Base-by-base conservation (phyloP, 1,284 basidiomycete genomes). In the Mycena sp. region DNA sequence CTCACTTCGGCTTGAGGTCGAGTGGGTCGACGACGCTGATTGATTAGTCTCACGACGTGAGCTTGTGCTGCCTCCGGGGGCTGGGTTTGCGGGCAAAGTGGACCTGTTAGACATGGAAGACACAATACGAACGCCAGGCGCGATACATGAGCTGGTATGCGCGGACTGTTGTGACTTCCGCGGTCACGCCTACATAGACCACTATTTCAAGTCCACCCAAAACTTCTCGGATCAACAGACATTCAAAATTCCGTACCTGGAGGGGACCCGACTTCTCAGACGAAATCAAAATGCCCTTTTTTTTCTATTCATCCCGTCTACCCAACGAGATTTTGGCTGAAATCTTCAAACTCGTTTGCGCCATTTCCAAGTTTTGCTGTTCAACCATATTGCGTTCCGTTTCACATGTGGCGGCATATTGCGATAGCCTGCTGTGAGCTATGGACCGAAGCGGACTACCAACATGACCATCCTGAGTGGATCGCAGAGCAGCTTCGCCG, bases 41-140 rank as follows among this genome's bases (percentile, higher is more conserved):
- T 63, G 61, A 52, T 67, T 65, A 38, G 7, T 64, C 40, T 67
- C 65, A 54, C 65, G 65, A 35, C 65, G 62, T 12, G 62, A 64
- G 55, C 40, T 59, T 11, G 58, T 50, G 43, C 63, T 37, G 6
- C 30, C 12, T 29, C 41, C 59, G n/a, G 58, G 35, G 10, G 58
- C 59, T 26, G 63, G 63, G 43, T 61, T 65, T 21, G 35, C 6
- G 25, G 63, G 63, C 26, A 65, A 41, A 1, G 54, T 32, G 1
- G 50, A 29, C 54, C 63, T 35, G 14, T 26, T 57, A 30, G 63
- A 65, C 63, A 65, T 65, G 16, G 19, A 21, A 29, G 37, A 25
- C 23, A 21, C 2, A 54, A 37, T 5, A 16, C 23, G 14, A 14
- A 9, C 32, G 32, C 9, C 14, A 7, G 32, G 14, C 32, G 14